phyloP scores from a whole-genome alignment of 2,329 filamentous ascomycete species.

The Beauveria sp. region DNA sequence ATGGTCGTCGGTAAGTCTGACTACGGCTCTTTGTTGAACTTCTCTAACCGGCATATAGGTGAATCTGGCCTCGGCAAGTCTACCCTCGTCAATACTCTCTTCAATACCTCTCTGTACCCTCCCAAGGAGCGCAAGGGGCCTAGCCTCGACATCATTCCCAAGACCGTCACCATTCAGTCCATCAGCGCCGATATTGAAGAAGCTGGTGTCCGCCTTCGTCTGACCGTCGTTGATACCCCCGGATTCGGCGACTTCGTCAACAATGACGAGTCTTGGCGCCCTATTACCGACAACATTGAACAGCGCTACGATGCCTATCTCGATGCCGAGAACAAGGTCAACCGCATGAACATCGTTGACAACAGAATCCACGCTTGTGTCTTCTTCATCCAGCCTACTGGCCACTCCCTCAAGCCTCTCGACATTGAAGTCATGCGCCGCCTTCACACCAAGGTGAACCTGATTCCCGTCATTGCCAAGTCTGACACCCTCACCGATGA shows the following conservation, averaged over 20 bases:
- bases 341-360: slow-evolving; percentile 99
- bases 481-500: slow-evolving; percentile 96
- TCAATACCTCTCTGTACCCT: slow-evolving; percentile 98
- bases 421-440: slow-evolving; percentile 99
- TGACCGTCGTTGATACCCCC: slow-evolving; percentile 96
- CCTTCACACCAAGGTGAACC: slow-evolving; percentile 99
- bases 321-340: slow-evolving; percentile 99
- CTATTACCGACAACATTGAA: slow-evolving; percentile 99
- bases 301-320: slow-evolving; percentile 97
- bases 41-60: slow-evolving; percentile 48
- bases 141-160: slow-evolving; percentile 95
- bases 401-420: slow-evolving; percentile 94
- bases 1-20: slow-evolving; percentile 90
- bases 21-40: neutral
- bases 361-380: slow-evolving; percentile 98
- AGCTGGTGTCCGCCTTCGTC: slow-evolving; percentile 88
- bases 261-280: slow-evolving; percentile 99
- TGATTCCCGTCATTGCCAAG: slow-evolving; percentile 99
- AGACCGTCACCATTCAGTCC: slow-evolving; percentile 91
- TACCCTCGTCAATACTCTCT: slow-evolving; percentile 96
- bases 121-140: slow-evolving; percentile 98
- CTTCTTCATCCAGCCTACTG: slow-evolving; percentile 99
- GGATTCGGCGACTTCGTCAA: slow-evolving; percentile 99
- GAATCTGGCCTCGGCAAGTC: slow-evolving; percentile 99
- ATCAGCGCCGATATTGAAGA: slow-evolving; percentile 97